A percentile compares a stretch with the other conserved stretches of the same genome.
These are phyloP conservation scores for Fusarium poae DNA, from an alignment of 2,329 filamentous ascomycete species.

Conservation along the genomic window DNA sequence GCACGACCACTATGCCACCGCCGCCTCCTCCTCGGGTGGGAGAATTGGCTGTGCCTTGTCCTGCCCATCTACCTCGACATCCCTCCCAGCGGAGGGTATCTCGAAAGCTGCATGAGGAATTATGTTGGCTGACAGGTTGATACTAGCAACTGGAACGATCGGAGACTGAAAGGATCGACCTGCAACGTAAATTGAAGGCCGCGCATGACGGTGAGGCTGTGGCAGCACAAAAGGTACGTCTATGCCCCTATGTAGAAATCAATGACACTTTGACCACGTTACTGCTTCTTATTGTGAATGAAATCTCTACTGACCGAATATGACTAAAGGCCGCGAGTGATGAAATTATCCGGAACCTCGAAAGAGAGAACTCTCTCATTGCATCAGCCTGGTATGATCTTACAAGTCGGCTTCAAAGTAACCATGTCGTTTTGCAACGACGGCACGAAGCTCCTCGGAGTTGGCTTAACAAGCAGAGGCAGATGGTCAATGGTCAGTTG, in stretches of 20 bases:
- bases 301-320: constrained; percentile 32
- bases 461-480: constrained; percentile 87
- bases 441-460: constrained; percentile 81
- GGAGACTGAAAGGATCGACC: constrained; percentile 68
- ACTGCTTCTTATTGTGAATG: constrained; percentile 3
- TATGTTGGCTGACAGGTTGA: constrained; percentile 31
- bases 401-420: constrained; percentile 82
- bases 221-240: constrained; percentile 66
- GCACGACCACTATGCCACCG: background rate
- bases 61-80: constrained; percentile 8
- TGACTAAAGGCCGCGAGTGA: constrained; percentile 62
- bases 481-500: constrained; percentile 73
- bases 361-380: constrained; percentile 83
- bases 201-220: constrained; percentile 63
- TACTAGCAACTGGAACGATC: constrained; percentile 69
- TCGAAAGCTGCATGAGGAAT: background rate
- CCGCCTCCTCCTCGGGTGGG: background rate
- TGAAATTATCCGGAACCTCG: constrained; percentile 74
- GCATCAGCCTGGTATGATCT: constrained; percentile 90
- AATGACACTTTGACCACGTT: constrained; percentile 1
- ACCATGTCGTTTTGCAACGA: constrained; percentile 82
- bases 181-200: constrained; percentile 67
- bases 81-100: constrained; percentile 11
- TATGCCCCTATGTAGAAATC: constrained; percentile 9
- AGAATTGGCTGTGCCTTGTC: background rate